phyloP scores from a whole-genome alignment of 768 basidiomycete genomes.

The Lentinula aciculospora region DNA sequence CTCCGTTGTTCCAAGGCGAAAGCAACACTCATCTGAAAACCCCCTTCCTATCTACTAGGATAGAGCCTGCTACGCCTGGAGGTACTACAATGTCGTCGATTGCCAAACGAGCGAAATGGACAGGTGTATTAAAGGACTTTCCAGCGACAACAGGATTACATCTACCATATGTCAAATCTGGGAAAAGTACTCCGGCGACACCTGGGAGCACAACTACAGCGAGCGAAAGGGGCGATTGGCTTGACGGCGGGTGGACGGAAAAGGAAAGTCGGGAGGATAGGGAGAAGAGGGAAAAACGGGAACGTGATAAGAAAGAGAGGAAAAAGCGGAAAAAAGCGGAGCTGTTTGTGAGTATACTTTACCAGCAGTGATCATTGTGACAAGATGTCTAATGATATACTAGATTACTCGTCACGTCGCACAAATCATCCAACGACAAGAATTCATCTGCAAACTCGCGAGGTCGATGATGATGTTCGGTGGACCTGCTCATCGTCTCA shows the following conservation, averaged over 20 bases:
- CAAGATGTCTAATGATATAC: not conserved
- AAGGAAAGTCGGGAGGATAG: slow-evolving; percentile 14
- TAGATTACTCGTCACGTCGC: slow-evolving; percentile 84
- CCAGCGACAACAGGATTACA: not conserved
- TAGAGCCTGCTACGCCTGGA: not conserved
- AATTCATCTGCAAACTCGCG: slow-evolving; percentile 79
- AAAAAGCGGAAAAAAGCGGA: slow-evolving; percentile 63
- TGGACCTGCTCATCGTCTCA: slow-evolving; percentile 76
- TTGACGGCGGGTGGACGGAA: slow-evolving; percentile 10
- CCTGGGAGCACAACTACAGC: slow-evolving; percentile 21
- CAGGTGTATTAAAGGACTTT: slow-evolving; percentile 28
- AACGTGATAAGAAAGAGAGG: slow-evolving; percentile 32
- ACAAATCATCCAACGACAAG: slow-evolving; percentile 74
- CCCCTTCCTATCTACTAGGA: not conserved
- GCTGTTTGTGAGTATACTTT: slow-evolving; percentile 52
- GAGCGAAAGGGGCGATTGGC: slow-evolving; percentile 17
- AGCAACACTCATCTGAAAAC: not conserved
- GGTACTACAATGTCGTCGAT: not conserved
- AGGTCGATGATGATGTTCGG: slow-evolving; percentile 90
- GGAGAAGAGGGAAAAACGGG: slow-evolving; percentile 9
- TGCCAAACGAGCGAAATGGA: slow-evolving; percentile 7
- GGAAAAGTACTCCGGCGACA: slow-evolving; percentile 20
- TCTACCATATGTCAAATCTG: slow-evolving; percentile 23
- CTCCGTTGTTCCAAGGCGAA: not conserved
- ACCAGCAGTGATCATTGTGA: not conserved